Evolutionary conservation across 2,329 filamentous ascomycete genomes (phyloP).

Genomic region (Massarina eburnea): DNA sequence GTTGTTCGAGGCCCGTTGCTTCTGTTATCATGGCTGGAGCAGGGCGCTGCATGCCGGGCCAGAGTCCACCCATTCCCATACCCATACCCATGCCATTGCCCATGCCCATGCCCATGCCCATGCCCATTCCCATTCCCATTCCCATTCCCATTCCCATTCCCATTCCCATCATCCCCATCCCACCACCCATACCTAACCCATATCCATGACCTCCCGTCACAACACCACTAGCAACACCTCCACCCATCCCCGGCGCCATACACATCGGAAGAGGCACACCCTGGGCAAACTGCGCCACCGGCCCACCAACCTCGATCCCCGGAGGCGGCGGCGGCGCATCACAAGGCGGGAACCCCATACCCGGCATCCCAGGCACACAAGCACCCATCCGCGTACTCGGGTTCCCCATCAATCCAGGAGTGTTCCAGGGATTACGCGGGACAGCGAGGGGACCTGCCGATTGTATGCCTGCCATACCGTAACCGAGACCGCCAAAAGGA

Average conservation of each 20-base stretch:
- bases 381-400: slow-evolving; percentile 9
- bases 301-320: slow-evolving; percentile 18
- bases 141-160: slow-evolving; percentile 8
- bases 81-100: slow-evolving; percentile 17
- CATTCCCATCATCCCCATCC: slow-evolving; percentile 17
- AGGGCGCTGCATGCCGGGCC: slow-evolving; percentile 18
- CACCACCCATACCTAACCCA: slow-evolving; percentile 9
- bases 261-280: slow-evolving; percentile 21
- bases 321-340: slow-evolving; percentile 29
- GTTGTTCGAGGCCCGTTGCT: slow-evolving; percentile 22
- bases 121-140: slow-evolving; percentile 5
- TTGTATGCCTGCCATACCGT: slow-evolving; percentile 23
- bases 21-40: slow-evolving; percentile 24
- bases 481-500: slow-evolving; percentile 26
- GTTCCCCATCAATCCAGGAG: slow-evolving; percentile 15
- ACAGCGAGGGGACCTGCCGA: slow-evolving; percentile 28
- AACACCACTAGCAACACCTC: too few relatives aligned
- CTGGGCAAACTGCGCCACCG: slow-evolving; percentile 26
- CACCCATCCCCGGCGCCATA: slow-evolving; percentile 5
- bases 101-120: slow-evolving; percentile 10
- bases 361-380: slow-evolving; percentile 4
- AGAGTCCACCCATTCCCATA: slow-evolving; percentile 13
- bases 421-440: slow-evolving; percentile 11
- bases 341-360: slow-evolving; percentile 20
- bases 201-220: slow-evolving; percentile 4